Evolutionary conservation across 1,139 yeast species (phyloP), one percentile per base, ranked within the genome.

Genomic region (Hansenula lynferdii): DNA sequence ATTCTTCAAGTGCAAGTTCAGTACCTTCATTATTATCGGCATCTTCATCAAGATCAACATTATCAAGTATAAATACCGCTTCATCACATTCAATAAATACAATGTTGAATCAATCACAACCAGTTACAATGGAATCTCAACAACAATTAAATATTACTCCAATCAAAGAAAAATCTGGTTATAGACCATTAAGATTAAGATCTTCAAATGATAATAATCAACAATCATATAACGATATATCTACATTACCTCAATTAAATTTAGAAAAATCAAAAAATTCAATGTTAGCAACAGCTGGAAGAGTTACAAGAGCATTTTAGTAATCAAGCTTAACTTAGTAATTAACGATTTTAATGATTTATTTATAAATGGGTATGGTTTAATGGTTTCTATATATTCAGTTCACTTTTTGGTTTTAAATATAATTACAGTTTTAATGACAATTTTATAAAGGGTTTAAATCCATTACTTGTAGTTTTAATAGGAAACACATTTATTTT

Each of bases 11-110:
- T 53, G 12, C 41, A 44, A 16, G 38, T 45, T 14, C 45, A 22
- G 41, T 57, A 5, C 62, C 62, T 11, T 54, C 60, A 8, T 47
- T 58, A 23, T 47, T 54, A 42, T 55, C 60, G 6, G 39, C 58
- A 5, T 49, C 54, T 3, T 57, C 62, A 8, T 53, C 63, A 17
- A 50, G 50, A 39, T 43, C 60, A 15, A 51, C 56, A 1, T 40
- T 53, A 6, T 41, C 54, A 7, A 44, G 49, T 25, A 33, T 42
- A 4, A 37, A 37, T 18, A 34, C 40, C 11, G 19, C n/a, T 26
- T 38, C 48, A 6, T 31, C 38, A 31, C 23, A 37, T 12, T 31
- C 31, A 14, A 32, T 21, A 31, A 47, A 38, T 22, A 28, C 23
- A 9, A 24, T 37, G 31, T 18, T 37, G 16, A 26, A 28, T 11